Base-by-base conservation (phyloP, 1,284 basidiomycete species). In the Schizopora paradoxa region DNA sequence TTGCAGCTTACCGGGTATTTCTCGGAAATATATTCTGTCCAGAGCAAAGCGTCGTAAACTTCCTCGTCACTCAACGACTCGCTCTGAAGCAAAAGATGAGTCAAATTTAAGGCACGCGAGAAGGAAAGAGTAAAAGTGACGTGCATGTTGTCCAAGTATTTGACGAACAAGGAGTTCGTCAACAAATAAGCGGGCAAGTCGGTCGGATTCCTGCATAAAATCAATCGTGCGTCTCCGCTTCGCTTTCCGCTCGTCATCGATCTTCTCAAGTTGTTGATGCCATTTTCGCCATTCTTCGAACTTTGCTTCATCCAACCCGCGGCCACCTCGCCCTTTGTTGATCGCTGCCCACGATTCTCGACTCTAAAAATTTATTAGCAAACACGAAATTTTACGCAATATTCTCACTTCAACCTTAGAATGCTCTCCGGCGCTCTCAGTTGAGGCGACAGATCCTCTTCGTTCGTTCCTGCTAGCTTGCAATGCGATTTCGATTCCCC, bases 261-360 rank as follows among this genome's bases (percentile, higher is more conserved):
- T 58, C 5, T 54, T 61, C 28, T 68, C 67, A 19, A 68, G 59
- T 33, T 57, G 58, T 10, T 54, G 57, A 47, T 67, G 67, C 67
- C 67, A 69, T 36, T 60, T 61, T 48, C 59, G 61, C 68, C 68
- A 70, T 21, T 61, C 59, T 18, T 56, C 54, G 45, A 63, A 70
- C 36, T 68, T 66, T 43, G 66, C 61, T 34, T 70, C 65, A 47
- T 66, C 66, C 41, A 61, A 62, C 41, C 59, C 59, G 0, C 69
- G 66, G 45, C 68, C 60, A 10, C 67, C 53, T 4, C 52, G 60
- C 3, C 64, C 66, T 38, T 57, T 59, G 51, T 67, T 70, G 22
- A 72, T 61, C 1, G 65, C 65, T 3, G 65, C 65, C 68, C 69
- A 73, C 5, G 70, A 71, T 53, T 69, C 63, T 46, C 61, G 66